These are phyloP conservation scores for Nicotiana otophora DNA, from an alignment of 257 asterid genomes.

Conservation along the genomic window DNA sequence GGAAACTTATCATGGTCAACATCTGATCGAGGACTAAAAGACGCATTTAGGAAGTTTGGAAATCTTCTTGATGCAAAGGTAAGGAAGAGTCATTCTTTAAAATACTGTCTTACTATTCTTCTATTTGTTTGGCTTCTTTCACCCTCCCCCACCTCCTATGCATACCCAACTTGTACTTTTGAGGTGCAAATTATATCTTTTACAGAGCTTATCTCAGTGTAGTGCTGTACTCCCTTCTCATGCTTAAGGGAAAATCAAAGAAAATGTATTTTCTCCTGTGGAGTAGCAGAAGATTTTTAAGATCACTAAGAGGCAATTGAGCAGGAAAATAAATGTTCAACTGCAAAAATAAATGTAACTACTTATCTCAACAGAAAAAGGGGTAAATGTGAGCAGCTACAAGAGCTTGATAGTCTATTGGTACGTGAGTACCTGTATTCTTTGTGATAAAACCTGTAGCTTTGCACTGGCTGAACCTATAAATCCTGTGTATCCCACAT, in stretches of 20 bases:
- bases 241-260: neutral
- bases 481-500: neutral
- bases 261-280: neutral
- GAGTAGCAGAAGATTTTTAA: neutral
- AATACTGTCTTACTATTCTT: neutral
- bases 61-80: conserved; percentile 77
- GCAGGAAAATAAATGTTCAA: conserved; percentile 3
- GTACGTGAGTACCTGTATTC: neutral
- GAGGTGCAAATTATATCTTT: neutral
- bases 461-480: neutral
- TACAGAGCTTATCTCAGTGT: too few species aligned
- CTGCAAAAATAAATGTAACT: neutral
- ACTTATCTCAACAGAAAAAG: neutral
- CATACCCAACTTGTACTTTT: neutral
- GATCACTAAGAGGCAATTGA: conserved; percentile 1
- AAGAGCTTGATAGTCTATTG: neutral
- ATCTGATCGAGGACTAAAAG: conserved; percentile 59
- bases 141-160: neutral
- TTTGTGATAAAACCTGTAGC: neutral
- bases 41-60: conserved; percentile 71
- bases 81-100: neutral
- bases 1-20: conserved; percentile 83
- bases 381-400: neutral
- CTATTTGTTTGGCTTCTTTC: neutral
- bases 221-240: neutral